Evolutionary conservation across 805 yeast genomes (phyloP).

Genomic region (Ogataea henricii): DNA sequence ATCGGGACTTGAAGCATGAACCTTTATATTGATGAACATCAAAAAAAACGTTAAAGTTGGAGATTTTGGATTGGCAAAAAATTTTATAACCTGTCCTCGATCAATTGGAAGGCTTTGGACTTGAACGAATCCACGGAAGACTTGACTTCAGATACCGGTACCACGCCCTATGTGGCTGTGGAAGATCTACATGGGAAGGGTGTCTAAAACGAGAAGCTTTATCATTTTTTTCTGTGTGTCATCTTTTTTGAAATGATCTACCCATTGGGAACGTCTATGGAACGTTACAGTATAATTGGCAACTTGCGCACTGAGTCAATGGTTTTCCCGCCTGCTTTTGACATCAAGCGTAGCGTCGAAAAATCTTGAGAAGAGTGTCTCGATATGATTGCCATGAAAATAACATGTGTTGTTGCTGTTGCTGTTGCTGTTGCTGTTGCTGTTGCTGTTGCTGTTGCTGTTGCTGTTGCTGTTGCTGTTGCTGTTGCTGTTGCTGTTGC

Average conservation of each 20-base stretch:
- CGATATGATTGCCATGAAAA: too few relatives aligned
- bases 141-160: conserved; percentile 90
- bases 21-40: conserved; percentile 87
- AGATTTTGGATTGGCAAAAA: conserved; percentile 96
- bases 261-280: conserved; percentile 89
- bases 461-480: too few relatives aligned
- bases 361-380: too few relatives aligned
- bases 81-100: conserved; percentile 52
- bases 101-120: conserved; percentile 17
- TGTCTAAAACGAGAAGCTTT: conserved; percentile 89
- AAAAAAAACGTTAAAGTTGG: conserved; percentile 93
- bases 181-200: conserved; percentile 78
- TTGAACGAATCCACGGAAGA: conserved; percentile 54
- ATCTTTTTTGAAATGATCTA: conserved; percentile 95
- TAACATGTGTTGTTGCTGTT: too few relatives aligned
- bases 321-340: conserved; percentile 72
- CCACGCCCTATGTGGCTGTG: conserved; percentile 87
- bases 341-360: conserved; percentile 48
- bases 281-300: conserved; percentile 73
- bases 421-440: too few relatives aligned
- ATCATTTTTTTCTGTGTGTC: conserved; percentile 91
- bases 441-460: too few relatives aligned
- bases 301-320: conserved; percentile 59
- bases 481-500: too few relatives aligned
- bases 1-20: conserved; percentile 94